Evolutionary conservation across 1,284 basidiomycete genomes (phyloP).

Genomic region (Trametes hirsuta): DNA sequence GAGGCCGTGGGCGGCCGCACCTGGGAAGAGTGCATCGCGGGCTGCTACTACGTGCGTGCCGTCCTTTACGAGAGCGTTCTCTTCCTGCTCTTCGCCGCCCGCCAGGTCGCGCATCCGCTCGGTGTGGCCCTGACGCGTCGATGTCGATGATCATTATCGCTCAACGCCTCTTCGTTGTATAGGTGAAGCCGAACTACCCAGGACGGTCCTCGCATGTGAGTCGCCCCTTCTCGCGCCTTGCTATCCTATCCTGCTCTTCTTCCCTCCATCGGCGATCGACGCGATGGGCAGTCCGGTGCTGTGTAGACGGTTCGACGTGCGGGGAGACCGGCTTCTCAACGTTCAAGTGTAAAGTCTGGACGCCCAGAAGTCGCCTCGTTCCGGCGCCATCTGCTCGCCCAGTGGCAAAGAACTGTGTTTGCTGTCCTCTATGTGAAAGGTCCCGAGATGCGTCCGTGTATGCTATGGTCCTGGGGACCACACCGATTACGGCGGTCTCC

Average conservation of each 20-base stretch:
- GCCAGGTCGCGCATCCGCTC: background rate
- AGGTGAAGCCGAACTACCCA: slow-evolving; percentile 91
- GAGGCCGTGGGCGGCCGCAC: slow-evolving; percentile 48
- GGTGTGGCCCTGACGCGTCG: slow-evolving; percentile 1
- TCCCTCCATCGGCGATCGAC: slow-evolving; percentile 4
- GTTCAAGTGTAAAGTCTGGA: too few relatives aligned
- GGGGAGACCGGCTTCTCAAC: too few relatives aligned
- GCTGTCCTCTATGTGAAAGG: too few relatives aligned
- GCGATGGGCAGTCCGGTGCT: slow-evolving; percentile 1
- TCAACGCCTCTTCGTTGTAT: slow-evolving; percentile 9
- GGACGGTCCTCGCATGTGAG: slow-evolving; percentile 91
- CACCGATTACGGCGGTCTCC: too few relatives aligned
- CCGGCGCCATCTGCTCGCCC: too few relatives aligned
- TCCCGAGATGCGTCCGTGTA: too few relatives aligned
- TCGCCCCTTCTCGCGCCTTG: slow-evolving; percentile 18
- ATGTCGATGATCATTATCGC: slow-evolving; percentile 19
- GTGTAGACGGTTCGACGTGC: too few relatives aligned
- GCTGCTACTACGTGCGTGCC: slow-evolving; percentile 78
- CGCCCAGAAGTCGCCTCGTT: too few relatives aligned
- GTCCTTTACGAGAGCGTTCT: background rate
- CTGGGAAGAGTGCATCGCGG: slow-evolving; percentile 75
- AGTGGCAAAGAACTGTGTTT: too few relatives aligned
- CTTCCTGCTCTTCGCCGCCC: background rate
- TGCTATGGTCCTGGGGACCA: too few relatives aligned
- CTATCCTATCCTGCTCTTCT: background rate